phyloP scores from a whole-genome alignment of 1,139 yeast species.

The Candida sojae region DNA sequence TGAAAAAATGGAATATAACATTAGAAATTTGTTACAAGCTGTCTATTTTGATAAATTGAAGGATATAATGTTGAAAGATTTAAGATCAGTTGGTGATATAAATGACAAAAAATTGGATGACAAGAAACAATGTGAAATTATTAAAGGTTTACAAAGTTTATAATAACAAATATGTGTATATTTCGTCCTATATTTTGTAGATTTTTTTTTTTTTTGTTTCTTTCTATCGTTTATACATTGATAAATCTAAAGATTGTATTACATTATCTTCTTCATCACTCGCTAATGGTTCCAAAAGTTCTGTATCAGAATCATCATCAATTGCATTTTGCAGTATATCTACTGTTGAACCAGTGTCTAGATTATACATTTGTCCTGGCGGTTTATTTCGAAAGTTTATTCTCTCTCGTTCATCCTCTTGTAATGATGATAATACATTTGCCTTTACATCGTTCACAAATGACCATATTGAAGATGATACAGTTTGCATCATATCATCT shows the following conservation, averaged over 20 bases:
- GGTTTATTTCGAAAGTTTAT: background rate
- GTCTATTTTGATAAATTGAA: constrained; percentile 95
- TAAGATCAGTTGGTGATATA: constrained; percentile 56
- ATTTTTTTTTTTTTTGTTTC: background rate
- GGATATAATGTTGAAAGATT: constrained; percentile 70
- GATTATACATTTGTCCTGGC: constrained; percentile 21
- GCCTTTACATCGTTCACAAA: constrained; percentile 46
- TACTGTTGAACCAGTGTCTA: constrained; percentile 31
- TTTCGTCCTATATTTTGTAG: background rate
- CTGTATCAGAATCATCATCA: constrained; percentile 11
- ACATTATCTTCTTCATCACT: constrained; percentile 15
- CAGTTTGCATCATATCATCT: constrained; percentile 45
- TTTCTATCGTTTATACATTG: constrained; percentile 22
- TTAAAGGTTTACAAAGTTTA: constrained; percentile 47
- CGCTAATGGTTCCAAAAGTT: constrained; percentile 11
- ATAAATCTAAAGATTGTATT: constrained; percentile 28
- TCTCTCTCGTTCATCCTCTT: constrained; percentile 25
- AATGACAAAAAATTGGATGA: constrained; percentile 40
- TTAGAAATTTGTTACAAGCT: constrained; percentile 85
- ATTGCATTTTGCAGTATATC: constrained; percentile 7
- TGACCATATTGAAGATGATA: constrained; percentile 47
- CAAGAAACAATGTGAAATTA: constrained; percentile 48
- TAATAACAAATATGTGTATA: constrained; percentile 11
- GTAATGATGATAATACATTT: constrained; percentile 38
- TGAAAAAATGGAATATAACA: constrained; percentile 85